Conservation (phyloP, 2,329 filamentous ascomycete species). For the Cladosporium sp. region DNA sequence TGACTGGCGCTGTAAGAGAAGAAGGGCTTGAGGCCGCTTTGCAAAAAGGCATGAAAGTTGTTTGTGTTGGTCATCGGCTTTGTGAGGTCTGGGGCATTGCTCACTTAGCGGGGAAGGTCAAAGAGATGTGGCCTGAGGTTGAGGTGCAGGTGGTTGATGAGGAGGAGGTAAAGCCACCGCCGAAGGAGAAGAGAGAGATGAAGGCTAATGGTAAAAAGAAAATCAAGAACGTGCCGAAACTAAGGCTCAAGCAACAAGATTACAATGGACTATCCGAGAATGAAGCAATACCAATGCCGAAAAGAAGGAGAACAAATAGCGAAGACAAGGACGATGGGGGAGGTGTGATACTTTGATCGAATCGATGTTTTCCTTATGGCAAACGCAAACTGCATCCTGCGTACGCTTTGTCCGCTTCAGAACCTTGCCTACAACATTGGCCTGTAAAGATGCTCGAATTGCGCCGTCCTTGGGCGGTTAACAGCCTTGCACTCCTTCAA, state of each 20-base stretch:
- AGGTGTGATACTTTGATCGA: conserved; percentile 1
- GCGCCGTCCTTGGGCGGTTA: no score
- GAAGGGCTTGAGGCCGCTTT: conserved; percentile 10
- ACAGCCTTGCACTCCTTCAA: no score
- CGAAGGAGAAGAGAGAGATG: not conserved
- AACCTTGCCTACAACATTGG: not conserved
- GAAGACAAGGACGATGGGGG: not conserved
- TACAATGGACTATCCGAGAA: not conserved
- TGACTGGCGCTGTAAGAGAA: conserved; percentile 13
- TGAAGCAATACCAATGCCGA: not conserved
- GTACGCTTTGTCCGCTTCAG: not conserved
- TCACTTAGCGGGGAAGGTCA: conserved; percentile 10
- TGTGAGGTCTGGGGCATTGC: conserved; percentile 17
- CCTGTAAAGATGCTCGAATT: not conserved
- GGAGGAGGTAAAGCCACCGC: not conserved
- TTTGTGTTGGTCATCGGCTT: conserved; percentile 13
- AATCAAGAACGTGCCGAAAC: not conserved
- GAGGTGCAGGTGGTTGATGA: conserved; percentile 10
- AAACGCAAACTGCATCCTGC: not conserved
- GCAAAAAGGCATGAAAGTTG: conserved; percentile 11
- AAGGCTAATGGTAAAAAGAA: not conserved
- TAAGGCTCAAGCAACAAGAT: not conserved
- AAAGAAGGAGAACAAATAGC: not conserved
- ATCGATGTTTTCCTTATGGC: not conserved
- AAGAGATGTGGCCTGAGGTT: conserved; percentile 10